These are phyloP conservation scores for Alternaria brassicicola DNA, from an alignment of 2,329 filamentous ascomycete genomes.

Conservation along the genomic window DNA sequence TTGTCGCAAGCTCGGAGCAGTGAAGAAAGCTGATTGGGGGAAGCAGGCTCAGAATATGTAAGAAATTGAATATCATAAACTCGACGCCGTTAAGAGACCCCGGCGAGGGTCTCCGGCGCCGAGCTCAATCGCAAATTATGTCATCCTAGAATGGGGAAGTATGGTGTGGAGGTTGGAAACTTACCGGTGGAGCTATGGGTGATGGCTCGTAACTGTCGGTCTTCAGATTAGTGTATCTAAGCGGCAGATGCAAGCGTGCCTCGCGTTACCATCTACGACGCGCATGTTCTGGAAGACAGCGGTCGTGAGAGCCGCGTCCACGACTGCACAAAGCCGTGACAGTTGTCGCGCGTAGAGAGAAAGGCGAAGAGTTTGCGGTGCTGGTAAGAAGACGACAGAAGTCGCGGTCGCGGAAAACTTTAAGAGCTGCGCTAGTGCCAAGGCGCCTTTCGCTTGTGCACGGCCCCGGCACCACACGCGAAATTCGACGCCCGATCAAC, in stretches of 20 bases:
- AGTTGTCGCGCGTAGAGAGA: slow-evolving; percentile 3
- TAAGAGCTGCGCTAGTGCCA: slow-evolving; percentile 16
- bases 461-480: slow-evolving; percentile 14
- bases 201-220: slow-evolving; percentile 5
- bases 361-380: neutral
- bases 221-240: neutral
- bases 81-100: slow-evolving; percentile 79
- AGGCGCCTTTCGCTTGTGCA: slow-evolving; percentile 18
- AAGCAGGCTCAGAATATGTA: slow-evolving; percentile 90
- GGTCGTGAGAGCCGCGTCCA: neutral
- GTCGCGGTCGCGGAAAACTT: slow-evolving; percentile 24
- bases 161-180: slow-evolving; percentile 15
- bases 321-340: neutral
- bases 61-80: slow-evolving; percentile 90
- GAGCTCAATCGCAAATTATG: slow-evolving; percentile 99
- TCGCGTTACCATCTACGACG: neutral
- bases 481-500: slow-evolving; percentile 22
- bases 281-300: neutral
- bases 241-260: neutral
- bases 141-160: slow-evolving; percentile 69
- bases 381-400: slow-evolving; percentile 2
- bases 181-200: slow-evolving; percentile 26
- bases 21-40: neutral
- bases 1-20: neutral
- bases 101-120: slow-evolving; percentile 86